Evolutionary conservation across 352 stramenopile genomes (phyloP).

Genomic region (Hyaloperonospora brassicae): DNA sequence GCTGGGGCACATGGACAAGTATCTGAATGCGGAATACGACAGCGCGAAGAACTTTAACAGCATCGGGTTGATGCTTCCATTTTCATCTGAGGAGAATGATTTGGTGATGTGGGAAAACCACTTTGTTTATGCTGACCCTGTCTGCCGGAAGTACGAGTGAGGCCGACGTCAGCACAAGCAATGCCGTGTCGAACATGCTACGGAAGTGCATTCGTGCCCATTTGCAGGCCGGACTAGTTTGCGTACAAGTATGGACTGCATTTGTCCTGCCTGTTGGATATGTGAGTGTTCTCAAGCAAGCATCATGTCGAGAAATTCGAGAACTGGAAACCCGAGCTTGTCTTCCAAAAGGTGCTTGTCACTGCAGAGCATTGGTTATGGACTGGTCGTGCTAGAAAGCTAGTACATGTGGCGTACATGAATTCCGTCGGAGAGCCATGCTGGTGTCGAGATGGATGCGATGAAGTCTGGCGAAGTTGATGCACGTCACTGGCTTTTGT

Average conservation of each 20-base stretch:
- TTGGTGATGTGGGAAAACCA: constrained; percentile 80
- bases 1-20: constrained; percentile 54
- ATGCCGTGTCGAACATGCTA: not conserved
- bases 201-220: constrained; percentile 1
- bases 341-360: constrained; percentile 41
- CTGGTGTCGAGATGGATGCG: constrained; percentile 6
- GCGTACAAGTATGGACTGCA: not conserved
- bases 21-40: constrained; percentile 79
- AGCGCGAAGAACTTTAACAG: constrained; percentile 81
- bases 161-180: not conserved
- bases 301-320: constrained; percentile 64
- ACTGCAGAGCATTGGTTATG: constrained; percentile 17
- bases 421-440: constrained; percentile 17
- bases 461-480: constrained; percentile 2
- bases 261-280: not conserved
- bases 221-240: not conserved
- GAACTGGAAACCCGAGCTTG: constrained; percentile 37
- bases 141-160: constrained; percentile 81
- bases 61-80: constrained; percentile 66
- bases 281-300: constrained; percentile 26
- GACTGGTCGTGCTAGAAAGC: not conserved
- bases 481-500: constrained; percentile 2
- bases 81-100: constrained; percentile 77
- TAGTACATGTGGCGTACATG: constrained; percentile 18
- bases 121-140: constrained; percentile 71